Conservation (phyloP, 495 filamentous ascomycete genomes). For the Massariosphaeria phaeospora region DNA sequence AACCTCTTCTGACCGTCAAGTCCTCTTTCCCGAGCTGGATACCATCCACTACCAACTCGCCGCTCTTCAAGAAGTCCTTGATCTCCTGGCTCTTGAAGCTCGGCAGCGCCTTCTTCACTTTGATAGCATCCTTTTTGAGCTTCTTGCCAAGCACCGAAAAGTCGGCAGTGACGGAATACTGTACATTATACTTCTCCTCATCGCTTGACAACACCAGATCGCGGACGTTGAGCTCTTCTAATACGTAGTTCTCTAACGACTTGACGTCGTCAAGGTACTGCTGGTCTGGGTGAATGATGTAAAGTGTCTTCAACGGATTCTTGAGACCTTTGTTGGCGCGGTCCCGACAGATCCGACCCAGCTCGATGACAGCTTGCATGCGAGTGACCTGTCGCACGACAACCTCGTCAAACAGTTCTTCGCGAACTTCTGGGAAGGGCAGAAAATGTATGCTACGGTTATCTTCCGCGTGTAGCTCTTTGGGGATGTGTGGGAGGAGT, state of each 20-base stretch:
- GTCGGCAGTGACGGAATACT: slow-evolving; percentile 82
- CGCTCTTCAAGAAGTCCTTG: slow-evolving; percentile 61
- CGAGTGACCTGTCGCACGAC: slow-evolving; percentile 80
- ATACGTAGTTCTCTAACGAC: slow-evolving; percentile 78
- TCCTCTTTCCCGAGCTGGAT: slow-evolving; percentile 77
- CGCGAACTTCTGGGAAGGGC: slow-evolving; percentile 76
- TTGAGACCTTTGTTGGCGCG: slow-evolving; percentile 79
- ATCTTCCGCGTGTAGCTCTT: slow-evolving; percentile 60
- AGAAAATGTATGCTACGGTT: slow-evolving; percentile 87
- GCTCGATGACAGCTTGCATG: slow-evolving; percentile 95
- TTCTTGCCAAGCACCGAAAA: slow-evolving; percentile 96
- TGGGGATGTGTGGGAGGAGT: slow-evolving; percentile 74
- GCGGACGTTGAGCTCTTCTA: slow-evolving; percentile 84
- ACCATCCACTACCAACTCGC: slow-evolving; percentile 73
- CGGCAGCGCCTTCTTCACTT: slow-evolving; percentile 86
- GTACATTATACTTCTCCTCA: slow-evolving; percentile 84
- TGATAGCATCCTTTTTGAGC: slow-evolving; percentile 84
- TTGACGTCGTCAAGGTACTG: slow-evolving; percentile 80
- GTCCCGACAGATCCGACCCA: slow-evolving; percentile 80
- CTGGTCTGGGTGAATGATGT: slow-evolving; percentile 82
- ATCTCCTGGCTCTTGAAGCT: slow-evolving; percentile 72
- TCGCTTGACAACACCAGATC: slow-evolving; percentile 81
- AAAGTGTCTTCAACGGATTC: slow-evolving; percentile 80
- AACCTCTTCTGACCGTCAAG: slow-evolving; percentile 72
- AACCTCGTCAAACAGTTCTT: slow-evolving; percentile 80